phyloP scores from a whole-genome alignment of 1,284 basidiomycete genomes.

The Lentinula novae-zelandiae region DNA sequence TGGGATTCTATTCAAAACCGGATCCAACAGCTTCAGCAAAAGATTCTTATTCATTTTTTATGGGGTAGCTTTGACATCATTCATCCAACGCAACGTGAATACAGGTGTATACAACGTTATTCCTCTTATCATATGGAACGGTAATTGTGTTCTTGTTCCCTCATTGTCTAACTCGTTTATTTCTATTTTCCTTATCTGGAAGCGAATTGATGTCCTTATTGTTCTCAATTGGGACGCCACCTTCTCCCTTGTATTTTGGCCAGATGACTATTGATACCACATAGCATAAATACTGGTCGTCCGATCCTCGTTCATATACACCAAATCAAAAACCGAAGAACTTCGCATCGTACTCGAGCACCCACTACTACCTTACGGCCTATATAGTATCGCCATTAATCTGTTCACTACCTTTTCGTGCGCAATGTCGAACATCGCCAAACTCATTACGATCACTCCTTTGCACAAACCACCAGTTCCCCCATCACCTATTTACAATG shows the following conservation, averaged over 20 bases:
- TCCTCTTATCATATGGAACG: neutral
- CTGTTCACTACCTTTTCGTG: neutral
- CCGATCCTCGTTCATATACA: neutral
- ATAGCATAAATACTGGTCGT: neutral
- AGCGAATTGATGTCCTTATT: neutral
- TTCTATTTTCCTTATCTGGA: neutral
- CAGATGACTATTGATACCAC: neutral
- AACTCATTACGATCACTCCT: slow-evolving; percentile 3
- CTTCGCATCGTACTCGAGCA: neutral
- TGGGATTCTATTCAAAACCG: neutral
- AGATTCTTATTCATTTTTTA: neutral
- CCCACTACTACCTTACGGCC: neutral
- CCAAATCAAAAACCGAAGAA: neutral
- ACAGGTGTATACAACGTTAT: neutral
- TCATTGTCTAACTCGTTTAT: neutral
- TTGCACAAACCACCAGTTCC: neutral
- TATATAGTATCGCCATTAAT: neutral
- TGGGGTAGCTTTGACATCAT: neutral
- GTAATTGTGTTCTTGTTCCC: neutral
- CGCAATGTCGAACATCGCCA: slow-evolving; percentile 1
- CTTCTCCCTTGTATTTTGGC: neutral
- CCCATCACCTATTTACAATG: neutral
- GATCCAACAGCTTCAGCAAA: neutral
- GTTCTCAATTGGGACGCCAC: neutral
- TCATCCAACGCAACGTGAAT: neutral